These are phyloP conservation scores for fission yeast (Schizosaccharomyces pombe) DNA, from an alignment of 805 yeast species.

Conservation along the genomic window ASM294v3 CU329670.1:3702501-3703000, in stretches of 20 bases:
- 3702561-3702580: not conserved
- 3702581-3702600: not conserved
- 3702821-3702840: not conserved
- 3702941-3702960: not conserved
- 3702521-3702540: not conserved
- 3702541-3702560: not conserved
- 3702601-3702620: no score
- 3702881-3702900: not conserved
- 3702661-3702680: no score
- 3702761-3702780: not conserved
- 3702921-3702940: not conserved
- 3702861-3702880: not conserved
- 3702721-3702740: no score
- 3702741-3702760: no score
- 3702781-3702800: not conserved
- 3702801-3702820: not conserved
- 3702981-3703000: not conserved
- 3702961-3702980: not conserved
- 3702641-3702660: no score
- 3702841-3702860: not conserved
- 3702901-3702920: not conserved
- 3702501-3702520: no score
- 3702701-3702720: no score
- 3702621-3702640: no score
- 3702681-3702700: no score